Base-by-base conservation (phyloP, 116 monocot genomes). In the Papilionanthe hybrid region DNA sequence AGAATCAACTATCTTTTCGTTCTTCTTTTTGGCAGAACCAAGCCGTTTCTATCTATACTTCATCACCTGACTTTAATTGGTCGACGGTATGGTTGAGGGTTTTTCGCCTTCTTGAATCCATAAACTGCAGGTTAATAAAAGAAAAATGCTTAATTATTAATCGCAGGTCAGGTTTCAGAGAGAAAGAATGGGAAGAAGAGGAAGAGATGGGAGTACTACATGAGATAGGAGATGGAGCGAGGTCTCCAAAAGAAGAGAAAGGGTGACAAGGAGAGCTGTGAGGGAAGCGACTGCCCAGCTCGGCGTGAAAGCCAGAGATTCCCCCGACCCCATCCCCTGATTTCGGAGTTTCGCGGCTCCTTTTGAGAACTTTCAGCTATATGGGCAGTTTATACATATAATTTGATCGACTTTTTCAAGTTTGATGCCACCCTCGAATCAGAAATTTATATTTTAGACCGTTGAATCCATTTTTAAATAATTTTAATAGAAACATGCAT, bases 211-310 rank as follows among this genome's bases (percentile, higher is more conserved):
- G 15, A 13, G 32, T 13, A 44, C 7, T 77, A 82, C 82, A 47
- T 9, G 30, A 55, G 77, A 80, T 42, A 84, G 29, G 20, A 77
- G 77, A 77, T 80, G 84, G 12, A 84, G 72, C 43, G 55, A 69
- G 45, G 76, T 77, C 30, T 84, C 84, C n/a, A 84, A 55, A 27
- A 82, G 82, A 43, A 86, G 57, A 75, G 86, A 79, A 23, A 79
- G 7, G 20, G 76, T 13, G 72, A 86, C 82, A 66, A 86, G 76
- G 5, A 82, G 12, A 25, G 77, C 25, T 28, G 79, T 79, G 29
- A 86, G 71, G n/a, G 27, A 22, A 37, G 82, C 82, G 23, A 86
- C 79, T 32, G 86, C 86, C 86, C 86, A 86, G 5, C 76, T 79
- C 29, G 86, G 82, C 5, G 86, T 86, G 45, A 29, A 82, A 56